phyloP scores from a whole-genome alignment of 352 stramenopile species.

The Phytophthora pseudosyringae region DNA sequence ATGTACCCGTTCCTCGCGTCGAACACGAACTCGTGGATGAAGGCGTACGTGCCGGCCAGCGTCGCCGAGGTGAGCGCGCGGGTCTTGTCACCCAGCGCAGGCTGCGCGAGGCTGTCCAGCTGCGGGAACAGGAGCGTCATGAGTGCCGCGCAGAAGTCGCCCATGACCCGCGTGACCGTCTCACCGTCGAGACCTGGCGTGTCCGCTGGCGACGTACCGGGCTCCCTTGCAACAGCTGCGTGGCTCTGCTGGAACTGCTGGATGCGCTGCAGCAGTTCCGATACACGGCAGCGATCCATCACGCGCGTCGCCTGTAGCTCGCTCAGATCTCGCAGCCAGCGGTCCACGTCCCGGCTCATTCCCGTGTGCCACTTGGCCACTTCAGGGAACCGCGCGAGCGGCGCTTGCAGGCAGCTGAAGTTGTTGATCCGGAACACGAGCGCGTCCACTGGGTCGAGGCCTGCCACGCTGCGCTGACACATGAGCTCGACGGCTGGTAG shows the following conservation, averaged over 20 bases:
- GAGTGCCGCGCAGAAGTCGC: constrained; percentile 54
- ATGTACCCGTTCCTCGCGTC: constrained; percentile 53
- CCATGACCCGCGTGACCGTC: constrained; percentile 61
- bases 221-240: constrained; percentile 2
- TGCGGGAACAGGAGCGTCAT: constrained; percentile 59
- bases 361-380: constrained; percentile 43
- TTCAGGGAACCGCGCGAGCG: constrained; percentile 52
- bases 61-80: constrained; percentile 41
- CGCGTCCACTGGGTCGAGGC: constrained; percentile 51
- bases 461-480: constrained; percentile 51
- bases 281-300: constrained; percentile 52
- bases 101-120: constrained; percentile 61
- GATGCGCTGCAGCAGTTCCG: constrained; percentile 48
- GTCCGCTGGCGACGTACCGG: constrained; percentile 17
- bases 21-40: constrained; percentile 68
- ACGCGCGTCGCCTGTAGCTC: constrained; percentile 52
- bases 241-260: constrained; percentile 44
- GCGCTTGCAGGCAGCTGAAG: constrained; percentile 64
- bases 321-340: constrained; percentile 51
- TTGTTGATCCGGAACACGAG: constrained; percentile 80
- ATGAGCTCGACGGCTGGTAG: constrained; percentile 57
- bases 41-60: constrained; percentile 55
- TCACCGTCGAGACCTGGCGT: constrained; percentile 47
- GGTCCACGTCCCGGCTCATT: constrained; percentile 43
- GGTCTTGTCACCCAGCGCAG: constrained; percentile 50